Conservation (phyloP, 345 rosid genomes). For the Melastoma malabathricum region DNA sequence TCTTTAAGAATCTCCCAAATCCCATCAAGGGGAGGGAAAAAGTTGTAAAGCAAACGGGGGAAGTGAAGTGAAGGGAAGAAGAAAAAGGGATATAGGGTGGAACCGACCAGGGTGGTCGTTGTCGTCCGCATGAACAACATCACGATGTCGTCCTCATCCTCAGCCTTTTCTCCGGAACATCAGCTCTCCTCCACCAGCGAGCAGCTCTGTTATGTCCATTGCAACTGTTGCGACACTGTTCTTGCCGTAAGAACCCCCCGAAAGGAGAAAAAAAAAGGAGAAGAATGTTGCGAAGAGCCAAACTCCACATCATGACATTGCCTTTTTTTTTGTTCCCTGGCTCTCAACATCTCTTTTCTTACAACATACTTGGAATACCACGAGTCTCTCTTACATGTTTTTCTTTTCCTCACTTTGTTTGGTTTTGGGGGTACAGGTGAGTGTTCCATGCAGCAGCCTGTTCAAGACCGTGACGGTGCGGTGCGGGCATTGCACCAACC, state of each 20-base stretch:
- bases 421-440: conserved; percentile 36
- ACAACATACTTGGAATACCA: too few species aligned
- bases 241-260: conserved; percentile 50
- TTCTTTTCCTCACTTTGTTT: not conserved
- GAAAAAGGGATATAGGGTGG: not conserved
- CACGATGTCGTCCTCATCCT: conserved; percentile 24
- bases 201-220: conserved; percentile 95
- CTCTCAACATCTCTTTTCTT: not conserved
- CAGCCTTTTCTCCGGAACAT: conserved; percentile 82
- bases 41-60: too few species aligned
- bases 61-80: too few species aligned
- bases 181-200: conserved; percentile 65
- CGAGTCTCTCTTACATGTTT: too few species aligned
- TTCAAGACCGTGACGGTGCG: conserved; percentile 91
- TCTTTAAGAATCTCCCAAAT: not conserved
- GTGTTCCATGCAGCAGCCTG: conserved; percentile 91
- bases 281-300: not conserved
- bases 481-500: conserved; percentile 60
- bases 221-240: conserved; percentile 85
- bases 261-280: too few species aligned
- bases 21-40: too few species aligned
- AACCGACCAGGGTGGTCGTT: not conserved
- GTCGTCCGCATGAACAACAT: conserved; percentile 5
- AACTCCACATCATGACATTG: too few species aligned
- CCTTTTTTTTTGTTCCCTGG: not conserved